phyloP scores from a whole-genome alignment of 495 filamentous ascomycete genomes.

The Aspergillus avenaceus region DNA sequence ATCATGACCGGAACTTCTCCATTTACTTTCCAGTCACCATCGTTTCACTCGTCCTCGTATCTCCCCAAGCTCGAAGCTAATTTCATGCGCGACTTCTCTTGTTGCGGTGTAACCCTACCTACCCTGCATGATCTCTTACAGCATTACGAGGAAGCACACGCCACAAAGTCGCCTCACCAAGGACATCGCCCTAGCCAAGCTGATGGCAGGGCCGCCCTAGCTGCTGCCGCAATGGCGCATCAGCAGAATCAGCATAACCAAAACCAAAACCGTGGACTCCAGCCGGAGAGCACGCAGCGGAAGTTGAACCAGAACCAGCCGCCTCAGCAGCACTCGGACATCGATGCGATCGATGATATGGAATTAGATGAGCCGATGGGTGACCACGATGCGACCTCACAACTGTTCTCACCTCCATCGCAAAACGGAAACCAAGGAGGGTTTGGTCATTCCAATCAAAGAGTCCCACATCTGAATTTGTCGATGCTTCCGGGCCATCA shows the following conservation, averaged over 20 bases:
- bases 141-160: conserved; percentile 94
- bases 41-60: conserved; percentile 96
- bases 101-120: conserved; percentile 81
- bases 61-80: conserved; percentile 95
- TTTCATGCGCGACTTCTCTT: conserved; percentile 94
- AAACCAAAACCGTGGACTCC: conserved; percentile 36
- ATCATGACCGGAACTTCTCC: conserved; percentile 96
- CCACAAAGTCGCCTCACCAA: conserved; percentile 57
- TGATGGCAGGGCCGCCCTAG: conserved; percentile 54
- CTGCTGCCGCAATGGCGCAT: conserved; percentile 51
- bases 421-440: conserved; percentile 53
- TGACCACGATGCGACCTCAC: conserved; percentile 57
- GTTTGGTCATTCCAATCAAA: conserved; percentile 69
- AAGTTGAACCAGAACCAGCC: conserved; percentile 41
- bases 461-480: conserved; percentile 65
- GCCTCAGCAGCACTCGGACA: conserved; percentile 52
- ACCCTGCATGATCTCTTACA: conserved; percentile 92
- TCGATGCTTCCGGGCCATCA: conserved; percentile 68
- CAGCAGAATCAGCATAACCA: conserved; percentile 51
- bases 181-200: conserved; percentile 52
- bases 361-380: conserved; percentile 86
- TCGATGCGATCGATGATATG: conserved; percentile 91
- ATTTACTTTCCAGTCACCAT: conserved; percentile 84
- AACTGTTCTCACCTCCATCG: conserved; percentile 52
- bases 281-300: conserved; percentile 40